These are phyloP conservation scores for Kazachstania psychrophila DNA, from an alignment of 805 yeast genomes.

Conservation along the genomic window DNA sequence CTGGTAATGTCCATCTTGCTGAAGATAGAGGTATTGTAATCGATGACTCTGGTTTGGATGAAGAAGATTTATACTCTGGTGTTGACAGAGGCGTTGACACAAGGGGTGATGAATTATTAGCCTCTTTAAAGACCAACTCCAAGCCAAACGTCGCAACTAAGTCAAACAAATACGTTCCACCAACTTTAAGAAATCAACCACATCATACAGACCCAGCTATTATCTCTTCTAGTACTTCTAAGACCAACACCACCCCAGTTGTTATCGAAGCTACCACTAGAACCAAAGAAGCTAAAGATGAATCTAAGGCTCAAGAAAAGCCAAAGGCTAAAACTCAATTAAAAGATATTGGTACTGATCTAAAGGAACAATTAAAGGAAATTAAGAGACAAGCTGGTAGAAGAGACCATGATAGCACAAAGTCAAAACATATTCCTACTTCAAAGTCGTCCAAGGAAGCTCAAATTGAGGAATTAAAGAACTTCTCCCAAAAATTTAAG, in stretches of 20 bases:
- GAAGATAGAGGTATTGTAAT: slow-evolving; percentile 79
- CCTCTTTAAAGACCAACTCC: slow-evolving; percentile 25
- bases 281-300: neutral
- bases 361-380: slow-evolving; percentile 4
- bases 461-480: slow-evolving; percentile 61
- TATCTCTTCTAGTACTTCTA: slow-evolving; percentile 21
- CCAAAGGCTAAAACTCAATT: neutral
- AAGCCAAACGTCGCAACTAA: slow-evolving; percentile 21
- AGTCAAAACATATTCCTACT: slow-evolving; percentile 4
- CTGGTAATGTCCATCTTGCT: slow-evolving; percentile 71
- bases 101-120: slow-evolving; percentile 30
- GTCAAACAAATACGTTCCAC: slow-evolving; percentile 29
- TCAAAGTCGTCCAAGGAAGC: slow-evolving; percentile 34
- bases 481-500: slow-evolving; percentile 75
- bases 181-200: slow-evolving; percentile 28
- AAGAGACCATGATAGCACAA: slow-evolving; percentile 2
- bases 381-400: slow-evolving; percentile 4
- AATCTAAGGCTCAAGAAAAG: neutral
- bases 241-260: neutral
- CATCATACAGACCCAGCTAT: slow-evolving; percentile 30
- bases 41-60: slow-evolving; percentile 84
- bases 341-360: slow-evolving; percentile 1
- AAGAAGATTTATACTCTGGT: slow-evolving; percentile 93
- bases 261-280: neutral
- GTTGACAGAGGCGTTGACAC: slow-evolving; percentile 83